phyloP scores from a whole-genome alignment of 2,329 filamentous ascomycete species.

The Eutypa lata region DNA sequence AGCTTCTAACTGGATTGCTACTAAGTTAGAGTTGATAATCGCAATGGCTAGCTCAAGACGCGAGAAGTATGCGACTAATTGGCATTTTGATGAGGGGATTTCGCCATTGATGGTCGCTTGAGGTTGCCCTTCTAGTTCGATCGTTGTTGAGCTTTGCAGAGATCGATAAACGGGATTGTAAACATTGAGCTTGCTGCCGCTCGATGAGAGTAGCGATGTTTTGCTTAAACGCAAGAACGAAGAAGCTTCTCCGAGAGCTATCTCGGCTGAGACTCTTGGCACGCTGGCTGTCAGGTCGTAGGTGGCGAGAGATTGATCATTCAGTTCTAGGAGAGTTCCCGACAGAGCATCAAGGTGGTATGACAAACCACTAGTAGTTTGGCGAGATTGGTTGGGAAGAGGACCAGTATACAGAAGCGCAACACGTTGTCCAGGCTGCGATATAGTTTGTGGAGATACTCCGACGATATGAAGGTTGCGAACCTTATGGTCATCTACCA shows the following conservation, averaged over 20 bases:
- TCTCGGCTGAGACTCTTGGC: conserved; percentile 56
- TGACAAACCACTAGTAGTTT: conserved; percentile 11
- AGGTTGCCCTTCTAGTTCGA: conserved; percentile 41
- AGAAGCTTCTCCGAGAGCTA: conserved; percentile 48
- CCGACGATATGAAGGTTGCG: conserved; percentile 28
- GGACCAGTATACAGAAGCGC: conserved; percentile 28
- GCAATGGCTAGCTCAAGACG: conserved; percentile 66
- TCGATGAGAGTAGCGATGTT: conserved; percentile 63
- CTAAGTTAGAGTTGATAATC: conserved; percentile 59
- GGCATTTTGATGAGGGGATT: conserved; percentile 27
- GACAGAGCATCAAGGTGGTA: conserved; percentile 62
- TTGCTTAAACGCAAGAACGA: conserved; percentile 67
- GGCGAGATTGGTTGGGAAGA: conserved; percentile 16
- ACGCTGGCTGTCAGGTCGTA: conserved; percentile 63
- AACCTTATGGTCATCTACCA: conserved; percentile 19
- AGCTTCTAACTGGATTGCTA: conserved; percentile 67
- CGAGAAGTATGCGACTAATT: conserved; percentile 59
- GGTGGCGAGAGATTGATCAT: conserved; percentile 50
- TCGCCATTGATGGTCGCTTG: conserved; percentile 31
- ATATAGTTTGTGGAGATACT: conserved; percentile 13
- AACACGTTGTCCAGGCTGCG: conserved; percentile 9
- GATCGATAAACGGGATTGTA: conserved; percentile 69
- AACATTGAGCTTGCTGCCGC: conserved; percentile 52
- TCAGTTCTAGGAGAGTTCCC: conserved; percentile 61
- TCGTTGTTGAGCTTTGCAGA: conserved; percentile 47